phyloP scores from a whole-genome alignment of 169 alveolate genomes.

The Besnoitia besnoiti region DNA sequence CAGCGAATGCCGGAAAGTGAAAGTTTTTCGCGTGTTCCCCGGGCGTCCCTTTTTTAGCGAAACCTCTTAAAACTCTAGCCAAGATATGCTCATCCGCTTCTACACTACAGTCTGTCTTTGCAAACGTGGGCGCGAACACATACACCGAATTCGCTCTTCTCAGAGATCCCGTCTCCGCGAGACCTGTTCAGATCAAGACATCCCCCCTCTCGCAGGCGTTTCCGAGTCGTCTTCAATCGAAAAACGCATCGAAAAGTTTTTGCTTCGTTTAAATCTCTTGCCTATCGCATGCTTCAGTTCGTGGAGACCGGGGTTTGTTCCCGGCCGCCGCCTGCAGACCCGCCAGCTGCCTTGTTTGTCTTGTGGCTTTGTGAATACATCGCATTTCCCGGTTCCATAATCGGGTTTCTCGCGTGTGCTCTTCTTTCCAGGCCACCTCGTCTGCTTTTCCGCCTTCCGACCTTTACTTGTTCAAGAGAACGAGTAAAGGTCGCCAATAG shows the following conservation, averaged over 20 bases:
- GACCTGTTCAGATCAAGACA: neutral
- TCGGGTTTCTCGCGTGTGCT: neutral
- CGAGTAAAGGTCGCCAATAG: too few relatives aligned
- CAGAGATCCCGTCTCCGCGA: too few relatives aligned
- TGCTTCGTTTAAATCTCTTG: too few relatives aligned
- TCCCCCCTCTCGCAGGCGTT: neutral
- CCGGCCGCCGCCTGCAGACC: neutral
- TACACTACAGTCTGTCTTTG: too few relatives aligned
- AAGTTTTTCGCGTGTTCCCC: neutral
- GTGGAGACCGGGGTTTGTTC: neutral
- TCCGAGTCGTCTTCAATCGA: neutral
- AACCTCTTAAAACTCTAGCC: neutral
- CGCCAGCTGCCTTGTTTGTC: neutral
- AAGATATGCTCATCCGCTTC: too few relatives aligned
- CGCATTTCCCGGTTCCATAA: neutral
- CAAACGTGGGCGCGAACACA: too few relatives aligned
- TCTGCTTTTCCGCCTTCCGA: too few relatives aligned
- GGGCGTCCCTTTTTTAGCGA: neutral
- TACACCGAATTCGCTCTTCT: too few relatives aligned
- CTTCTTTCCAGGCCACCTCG: too few relatives aligned
- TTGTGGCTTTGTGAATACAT: neutral
- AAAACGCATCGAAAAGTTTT: too few relatives aligned
- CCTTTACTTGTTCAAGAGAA: too few relatives aligned
- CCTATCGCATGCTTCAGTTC: neutral
- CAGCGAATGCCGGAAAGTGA: neutral